These are phyloP conservation scores for Blastocrithidia nonstop DNA, from an alignment of 208 protist species.

Conservation along the genomic window DNA sequence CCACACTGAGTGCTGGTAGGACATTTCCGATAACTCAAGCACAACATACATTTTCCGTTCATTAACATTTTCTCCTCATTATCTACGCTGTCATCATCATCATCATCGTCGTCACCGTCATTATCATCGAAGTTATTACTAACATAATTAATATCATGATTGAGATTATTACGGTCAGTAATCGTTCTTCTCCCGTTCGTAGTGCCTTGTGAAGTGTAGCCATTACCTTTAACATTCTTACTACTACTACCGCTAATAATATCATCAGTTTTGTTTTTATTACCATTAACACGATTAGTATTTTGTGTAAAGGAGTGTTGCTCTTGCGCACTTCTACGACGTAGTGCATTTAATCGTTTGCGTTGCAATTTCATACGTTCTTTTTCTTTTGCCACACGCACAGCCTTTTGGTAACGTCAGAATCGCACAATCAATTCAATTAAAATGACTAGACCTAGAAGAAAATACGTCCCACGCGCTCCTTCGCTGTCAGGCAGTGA, in stretches of 20 bases:
- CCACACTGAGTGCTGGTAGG: constrained; percentile 70
- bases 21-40: constrained; percentile 51
- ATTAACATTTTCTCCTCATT: too few species aligned
- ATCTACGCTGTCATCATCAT: constrained; percentile 18
- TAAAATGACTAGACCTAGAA: constrained; percentile 45
- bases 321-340: too few species aligned
- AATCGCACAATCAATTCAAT: constrained; percentile 67
- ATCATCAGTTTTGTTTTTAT: not conserved
- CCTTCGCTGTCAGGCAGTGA: constrained; percentile 32
- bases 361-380: not conserved
- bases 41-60: constrained; percentile 78
- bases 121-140: constrained; percentile 2
- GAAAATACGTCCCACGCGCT: constrained; percentile 38
- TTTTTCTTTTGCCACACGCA: not conserved
- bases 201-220: too few species aligned
- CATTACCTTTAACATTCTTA: not conserved
- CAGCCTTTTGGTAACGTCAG: constrained; percentile 32
- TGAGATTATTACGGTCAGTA: too few species aligned
- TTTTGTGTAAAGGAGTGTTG: too few species aligned
- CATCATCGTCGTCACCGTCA: constrained; percentile 41
- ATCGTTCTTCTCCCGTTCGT: too few species aligned
- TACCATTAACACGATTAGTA: too few species aligned
- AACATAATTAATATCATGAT: too few species aligned
- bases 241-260: not conserved
- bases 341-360: too few species aligned